Base-by-base conservation (phyloP, 2,329 filamentous ascomycete genomes). In the Sporothrix brunneoviolacea region DNA sequence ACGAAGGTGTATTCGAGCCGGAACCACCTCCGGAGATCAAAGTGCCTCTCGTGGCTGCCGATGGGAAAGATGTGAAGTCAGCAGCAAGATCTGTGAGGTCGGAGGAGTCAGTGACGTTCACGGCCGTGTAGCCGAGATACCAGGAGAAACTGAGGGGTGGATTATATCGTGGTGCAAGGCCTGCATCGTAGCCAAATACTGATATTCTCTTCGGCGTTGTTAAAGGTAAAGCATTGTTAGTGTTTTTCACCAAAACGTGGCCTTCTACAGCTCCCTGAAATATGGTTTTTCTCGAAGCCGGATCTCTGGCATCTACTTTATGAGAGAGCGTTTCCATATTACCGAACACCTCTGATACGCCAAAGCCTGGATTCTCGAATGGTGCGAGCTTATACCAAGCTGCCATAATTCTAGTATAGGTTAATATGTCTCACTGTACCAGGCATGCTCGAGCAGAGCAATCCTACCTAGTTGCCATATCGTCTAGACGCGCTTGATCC, bases 171-270 rank as follows among this genome's bases (percentile, higher is more conserved):
- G n/a, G n/a, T n/a, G n/a, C n/a, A n/a, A n/a, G n/a, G n/a, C n/a
- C n/a, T n/a, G 89, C 88, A 12, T 40, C 46, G 72, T 80, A 70
- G 56, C 84, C 67, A 68, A 80, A 73, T 61, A 83, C 64, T 59
- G 80, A 75, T 70, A 84, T 54, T 63, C 77, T 71, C 49, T 67
- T 66, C 6, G 70, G 81, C 50, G 72, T n/a, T 37, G 32, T 36
- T 16, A 46, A 91, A 72, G 0, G 88, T 88, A 7, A 91, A 68
- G 75, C 70, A 8, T 72, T 72, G 40, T 75, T 72, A 3, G 68
- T 69, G 64, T 94, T 93, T 71, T 94, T 94, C 48, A 94, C 71
- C 1, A 94, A 72, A 22, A 91, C 85, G 45, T 85, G 87, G 4
- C 80, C 77, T 8, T 78, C 71, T n/a, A 79, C 70, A 0, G 79